Percentiles rank a stretch among this genome's conserved stretches.
Conservation (phyloP, 2,329 filamentous ascomycete genomes). For the Dryadomyces quercivorus region DNA sequence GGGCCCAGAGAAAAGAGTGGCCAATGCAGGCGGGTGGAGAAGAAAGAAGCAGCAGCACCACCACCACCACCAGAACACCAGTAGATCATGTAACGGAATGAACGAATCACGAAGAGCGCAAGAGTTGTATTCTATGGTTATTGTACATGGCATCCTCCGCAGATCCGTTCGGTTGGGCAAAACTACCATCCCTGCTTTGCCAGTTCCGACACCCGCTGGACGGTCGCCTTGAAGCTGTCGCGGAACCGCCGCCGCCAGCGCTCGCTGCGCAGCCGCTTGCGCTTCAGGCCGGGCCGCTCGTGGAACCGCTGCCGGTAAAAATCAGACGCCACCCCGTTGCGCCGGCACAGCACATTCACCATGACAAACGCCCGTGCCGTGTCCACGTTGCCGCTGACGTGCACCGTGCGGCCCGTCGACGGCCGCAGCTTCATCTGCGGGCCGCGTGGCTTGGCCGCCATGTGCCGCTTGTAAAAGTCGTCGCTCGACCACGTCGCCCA, state of each 20-base stretch:
- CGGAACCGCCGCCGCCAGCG: constrained; percentile 61
- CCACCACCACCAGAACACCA: background rate
- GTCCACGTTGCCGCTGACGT: constrained; percentile 30
- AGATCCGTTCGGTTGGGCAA: background rate
- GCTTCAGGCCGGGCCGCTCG: constrained; percentile 63
- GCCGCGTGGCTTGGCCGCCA: constrained; percentile 9
- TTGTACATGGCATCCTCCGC: background rate
- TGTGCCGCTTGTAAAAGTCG: constrained; percentile 13
- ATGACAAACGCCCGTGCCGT: constrained; percentile 30
- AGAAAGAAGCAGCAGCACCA: too few species aligned
- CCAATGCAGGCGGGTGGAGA: background rate
- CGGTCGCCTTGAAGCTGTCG: constrained; percentile 52
- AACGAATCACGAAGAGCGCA: background rate
- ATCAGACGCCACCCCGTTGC: constrained; percentile 48
- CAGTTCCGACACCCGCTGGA: constrained; percentile 54
- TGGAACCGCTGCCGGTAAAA: constrained; percentile 52
- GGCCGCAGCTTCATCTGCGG: constrained; percentile 24
- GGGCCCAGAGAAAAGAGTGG: background rate
- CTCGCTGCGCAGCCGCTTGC: constrained; percentile 60
- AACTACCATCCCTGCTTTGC: constrained; percentile 71
- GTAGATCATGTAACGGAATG: background rate
- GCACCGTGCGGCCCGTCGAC: constrained; percentile 30
- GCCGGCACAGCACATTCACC: constrained; percentile 24
- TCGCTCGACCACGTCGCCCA: constrained; percentile 12
- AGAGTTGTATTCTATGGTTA: background rate